phyloP scores from a whole-genome alignment of 2,329 filamentous ascomycete species.

The Magnaporthiopsis rhizophila region DNA sequence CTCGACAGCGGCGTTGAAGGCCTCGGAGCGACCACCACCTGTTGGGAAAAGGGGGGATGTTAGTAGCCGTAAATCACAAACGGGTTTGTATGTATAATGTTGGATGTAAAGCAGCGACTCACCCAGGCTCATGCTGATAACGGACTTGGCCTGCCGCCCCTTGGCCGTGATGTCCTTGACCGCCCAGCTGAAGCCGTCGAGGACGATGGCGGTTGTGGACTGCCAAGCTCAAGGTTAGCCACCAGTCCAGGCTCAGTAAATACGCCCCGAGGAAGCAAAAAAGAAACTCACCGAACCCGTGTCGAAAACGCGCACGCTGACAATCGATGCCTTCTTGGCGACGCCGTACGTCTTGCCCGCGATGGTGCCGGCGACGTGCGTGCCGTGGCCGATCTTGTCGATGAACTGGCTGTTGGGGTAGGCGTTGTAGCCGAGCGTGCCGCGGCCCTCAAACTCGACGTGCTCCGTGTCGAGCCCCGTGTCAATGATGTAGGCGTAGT shows the following conservation, averaged over 20 bases:
- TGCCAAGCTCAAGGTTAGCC: background rate
- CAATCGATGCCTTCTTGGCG: slow-evolving; percentile 21
- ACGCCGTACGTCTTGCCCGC: slow-evolving; percentile 23
- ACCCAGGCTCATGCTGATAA: slow-evolving; percentile 56
- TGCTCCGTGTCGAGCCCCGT: slow-evolving; percentile 33
- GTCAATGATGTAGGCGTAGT: slow-evolving; percentile 36
- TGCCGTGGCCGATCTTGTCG: slow-evolving; percentile 24
- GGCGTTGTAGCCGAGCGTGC: slow-evolving; percentile 21
- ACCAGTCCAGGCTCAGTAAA: background rate
- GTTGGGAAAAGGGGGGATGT: slow-evolving; percentile 9
- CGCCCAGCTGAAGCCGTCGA: slow-evolving; percentile 18
- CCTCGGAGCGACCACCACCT: slow-evolving; percentile 11
- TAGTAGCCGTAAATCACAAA: too few species aligned
- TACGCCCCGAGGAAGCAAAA: too few species aligned
- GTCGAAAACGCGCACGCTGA: slow-evolving; percentile 24
- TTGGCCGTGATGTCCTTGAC: slow-evolving; percentile 17
- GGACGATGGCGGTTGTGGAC: slow-evolving; percentile 10
- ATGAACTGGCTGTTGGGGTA: slow-evolving; percentile 12
- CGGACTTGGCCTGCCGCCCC: slow-evolving; percentile 38
- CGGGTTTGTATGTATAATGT: background rate
- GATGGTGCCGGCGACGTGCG: slow-evolving; percentile 24
- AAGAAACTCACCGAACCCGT: slow-evolving; percentile 3
- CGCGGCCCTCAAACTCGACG: slow-evolving; percentile 21
- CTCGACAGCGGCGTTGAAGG: slow-evolving; percentile 30
- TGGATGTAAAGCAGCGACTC: background rate